Evolutionary conservation across 768 basidiomycete genomes (phyloP).

Genomic region (Pleurotus salmoneostramineus): DNA sequence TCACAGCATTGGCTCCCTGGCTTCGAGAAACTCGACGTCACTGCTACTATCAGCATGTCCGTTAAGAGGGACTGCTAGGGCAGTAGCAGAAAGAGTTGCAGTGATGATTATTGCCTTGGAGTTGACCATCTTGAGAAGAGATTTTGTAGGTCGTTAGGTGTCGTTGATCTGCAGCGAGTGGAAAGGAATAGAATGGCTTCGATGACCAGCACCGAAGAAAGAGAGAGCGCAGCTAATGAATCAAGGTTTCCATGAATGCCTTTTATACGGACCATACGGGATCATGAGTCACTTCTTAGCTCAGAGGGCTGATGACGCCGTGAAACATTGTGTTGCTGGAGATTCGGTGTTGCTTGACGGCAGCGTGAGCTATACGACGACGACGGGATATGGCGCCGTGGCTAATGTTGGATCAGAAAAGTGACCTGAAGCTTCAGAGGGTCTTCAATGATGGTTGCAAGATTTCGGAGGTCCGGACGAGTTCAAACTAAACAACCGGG

Average conservation of each 20-base stretch:
- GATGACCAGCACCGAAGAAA: background rate
- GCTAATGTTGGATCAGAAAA: no score
- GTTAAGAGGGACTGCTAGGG: background rate
- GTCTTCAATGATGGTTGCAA: no score
- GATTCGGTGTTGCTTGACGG: no score
- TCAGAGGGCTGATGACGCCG: no score
- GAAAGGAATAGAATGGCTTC: background rate
- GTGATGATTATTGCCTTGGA: background rate
- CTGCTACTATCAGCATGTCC: background rate
- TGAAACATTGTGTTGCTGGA: no score
- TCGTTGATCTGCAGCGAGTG: background rate
- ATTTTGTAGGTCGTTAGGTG: background rate
- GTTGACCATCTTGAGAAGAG: background rate
- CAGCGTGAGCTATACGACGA: no score
- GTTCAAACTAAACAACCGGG: no score
- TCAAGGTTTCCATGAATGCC: background rate
- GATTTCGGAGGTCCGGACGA: no score
- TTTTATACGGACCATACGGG: background rate
- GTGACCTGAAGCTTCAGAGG: no score
- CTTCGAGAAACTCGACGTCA: background rate
- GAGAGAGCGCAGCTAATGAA: background rate
- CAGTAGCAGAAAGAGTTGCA: background rate
- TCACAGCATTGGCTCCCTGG: background rate
- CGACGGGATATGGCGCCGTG: no score
- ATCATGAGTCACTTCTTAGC: no score